Percentiles rank a stretch among this genome's conserved stretches.
These are phyloP conservation scores for Moesziomyces sp. DNA, from an alignment of 1,284 basidiomycete genomes.

Conservation along the genomic window DNA sequence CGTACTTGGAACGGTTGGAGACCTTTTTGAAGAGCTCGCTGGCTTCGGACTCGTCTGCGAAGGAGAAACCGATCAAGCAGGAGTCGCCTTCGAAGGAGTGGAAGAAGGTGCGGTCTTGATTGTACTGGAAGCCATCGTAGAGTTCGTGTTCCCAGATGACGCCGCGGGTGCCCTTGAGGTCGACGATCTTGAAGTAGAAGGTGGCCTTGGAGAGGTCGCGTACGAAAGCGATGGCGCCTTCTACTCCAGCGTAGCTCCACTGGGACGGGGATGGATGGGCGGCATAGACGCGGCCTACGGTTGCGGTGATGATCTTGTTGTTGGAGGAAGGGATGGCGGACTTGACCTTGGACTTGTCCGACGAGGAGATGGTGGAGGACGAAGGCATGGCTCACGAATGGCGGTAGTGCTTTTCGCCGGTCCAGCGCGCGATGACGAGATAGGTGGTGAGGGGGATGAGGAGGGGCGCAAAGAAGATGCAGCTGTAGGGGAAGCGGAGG, in stretches of 20 bases:
- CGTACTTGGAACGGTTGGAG: constrained; percentile 75
- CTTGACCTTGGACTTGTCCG: constrained; percentile 66
- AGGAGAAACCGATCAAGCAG: constrained; percentile 90
- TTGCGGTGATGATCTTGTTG: constrained; percentile 66
- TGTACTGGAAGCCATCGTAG: constrained; percentile 84
- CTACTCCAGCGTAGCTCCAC: constrained; percentile 63
- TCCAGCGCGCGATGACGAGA: constrained; percentile 63
- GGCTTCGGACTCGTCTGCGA: constrained; percentile 87
- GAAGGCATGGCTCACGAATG: constrained; percentile 60
- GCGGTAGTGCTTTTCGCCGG: constrained; percentile 55
- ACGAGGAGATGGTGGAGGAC: constrained; percentile 58
- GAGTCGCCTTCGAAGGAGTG: constrained; percentile 91
- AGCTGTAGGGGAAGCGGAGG: constrained; percentile 47
- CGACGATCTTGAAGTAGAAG: constrained; percentile 62
- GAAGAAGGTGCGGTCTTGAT: constrained; percentile 89
- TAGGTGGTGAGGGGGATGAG: constrained; percentile 60
- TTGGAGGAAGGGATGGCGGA: constrained; percentile 59
- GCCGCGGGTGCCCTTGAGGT: constrained; percentile 77
- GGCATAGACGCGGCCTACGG: constrained; percentile 64
- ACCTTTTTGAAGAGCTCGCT: constrained; percentile 91
- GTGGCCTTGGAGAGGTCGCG: constrained; percentile 49
- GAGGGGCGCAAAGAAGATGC: constrained; percentile 55
- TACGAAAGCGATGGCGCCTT: constrained; percentile 65
- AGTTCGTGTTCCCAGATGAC: constrained; percentile 94
- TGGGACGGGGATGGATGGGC: constrained; percentile 46